Conservation (phyloP, 208 protist genomes). For the Leishmania mexicana region DNA sequence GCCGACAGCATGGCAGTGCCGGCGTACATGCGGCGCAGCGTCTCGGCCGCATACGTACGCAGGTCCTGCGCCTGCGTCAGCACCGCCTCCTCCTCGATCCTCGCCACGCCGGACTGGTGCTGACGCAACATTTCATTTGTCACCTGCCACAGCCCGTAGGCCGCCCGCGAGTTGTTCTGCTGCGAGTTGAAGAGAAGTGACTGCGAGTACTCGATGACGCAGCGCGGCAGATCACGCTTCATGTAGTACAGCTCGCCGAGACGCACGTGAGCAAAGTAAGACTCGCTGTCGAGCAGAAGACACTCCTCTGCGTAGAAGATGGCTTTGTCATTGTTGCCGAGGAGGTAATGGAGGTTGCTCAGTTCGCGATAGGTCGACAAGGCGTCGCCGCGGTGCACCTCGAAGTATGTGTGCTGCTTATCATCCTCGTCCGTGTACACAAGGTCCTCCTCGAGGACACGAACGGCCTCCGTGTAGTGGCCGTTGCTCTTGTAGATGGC, state of each 20-base stretch:
- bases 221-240: constrained; percentile 55
- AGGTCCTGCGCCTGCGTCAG: constrained; percentile 53
- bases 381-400: constrained; percentile 66
- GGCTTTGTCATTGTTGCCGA: constrained; percentile 49
- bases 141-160: constrained; percentile 75
- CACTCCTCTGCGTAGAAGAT: constrained; percentile 81
- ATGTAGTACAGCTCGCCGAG: constrained; percentile 81
- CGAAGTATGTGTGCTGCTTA: constrained; percentile 62
- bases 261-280: constrained; percentile 63
- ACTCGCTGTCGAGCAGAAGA: constrained; percentile 51
- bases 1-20: constrained; percentile 65
- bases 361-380: constrained; percentile 57
- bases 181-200: constrained; percentile 74
- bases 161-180: constrained; percentile 77
- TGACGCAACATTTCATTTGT: constrained; percentile 56
- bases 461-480: constrained; percentile 70
- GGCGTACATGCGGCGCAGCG: constrained; percentile 77
- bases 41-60: constrained; percentile 55
- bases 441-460: constrained; percentile 60
- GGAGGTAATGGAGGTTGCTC: constrained; percentile 69
- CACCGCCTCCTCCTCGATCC: constrained; percentile 43
- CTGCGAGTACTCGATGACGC: constrained; percentile 71
- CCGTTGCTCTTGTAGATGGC: constrained; percentile 81
- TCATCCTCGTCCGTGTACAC: constrained; percentile 78
- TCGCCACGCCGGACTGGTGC: constrained; percentile 32